phyloP scores from a whole-genome alignment of 768 basidiomycete species.

The Agrocybe chaxingu region DNA sequence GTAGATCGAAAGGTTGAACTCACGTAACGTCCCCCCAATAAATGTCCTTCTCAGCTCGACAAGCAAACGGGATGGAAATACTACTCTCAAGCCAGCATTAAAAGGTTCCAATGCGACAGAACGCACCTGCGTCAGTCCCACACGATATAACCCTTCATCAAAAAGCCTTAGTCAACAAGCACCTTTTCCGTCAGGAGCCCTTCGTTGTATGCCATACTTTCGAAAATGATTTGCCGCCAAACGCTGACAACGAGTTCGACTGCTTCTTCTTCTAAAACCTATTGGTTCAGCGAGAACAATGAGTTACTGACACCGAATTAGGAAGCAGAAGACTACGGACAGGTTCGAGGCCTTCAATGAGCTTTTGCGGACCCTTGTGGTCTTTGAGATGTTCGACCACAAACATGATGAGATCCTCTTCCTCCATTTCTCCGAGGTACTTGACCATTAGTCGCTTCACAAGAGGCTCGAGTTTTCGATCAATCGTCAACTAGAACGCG shows the following conservation, averaged over 20 bases:
- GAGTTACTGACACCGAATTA: background rate
- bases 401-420: slow-evolving; percentile 93
- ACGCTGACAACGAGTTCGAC: slow-evolving; percentile 70
- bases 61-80: slow-evolving; percentile 18
- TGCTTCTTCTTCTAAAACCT: slow-evolving; percentile 95
- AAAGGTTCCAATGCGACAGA: slow-evolving; percentile 45
- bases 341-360: slow-evolving; percentile 88
- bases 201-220: slow-evolving; percentile 91
- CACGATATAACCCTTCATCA: slow-evolving; percentile 17
- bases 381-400: slow-evolving; percentile 91
- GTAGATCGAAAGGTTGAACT: slow-evolving; percentile 52
- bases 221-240: slow-evolving; percentile 93
- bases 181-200: slow-evolving; percentile 84
- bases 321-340: slow-evolving; percentile 47
- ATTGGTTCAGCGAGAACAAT: slow-evolving; percentile 8
- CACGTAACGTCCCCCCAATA: slow-evolving; percentile 34
- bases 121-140: slow-evolving; percentile 55
- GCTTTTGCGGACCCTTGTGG: slow-evolving; percentile 78
- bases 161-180: slow-evolving; percentile 60
- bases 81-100: slow-evolving; percentile 36
- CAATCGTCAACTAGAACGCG: slow-evolving; percentile 61
- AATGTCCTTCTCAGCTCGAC: slow-evolving; percentile 20
- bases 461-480: slow-evolving; percentile 82
- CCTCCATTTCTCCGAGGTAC: slow-evolving; percentile 89
- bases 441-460: slow-evolving; percentile 81